Conservation (phyloP, 352 stramenopile species). For the Phytophthora niederhauseri region DNA sequence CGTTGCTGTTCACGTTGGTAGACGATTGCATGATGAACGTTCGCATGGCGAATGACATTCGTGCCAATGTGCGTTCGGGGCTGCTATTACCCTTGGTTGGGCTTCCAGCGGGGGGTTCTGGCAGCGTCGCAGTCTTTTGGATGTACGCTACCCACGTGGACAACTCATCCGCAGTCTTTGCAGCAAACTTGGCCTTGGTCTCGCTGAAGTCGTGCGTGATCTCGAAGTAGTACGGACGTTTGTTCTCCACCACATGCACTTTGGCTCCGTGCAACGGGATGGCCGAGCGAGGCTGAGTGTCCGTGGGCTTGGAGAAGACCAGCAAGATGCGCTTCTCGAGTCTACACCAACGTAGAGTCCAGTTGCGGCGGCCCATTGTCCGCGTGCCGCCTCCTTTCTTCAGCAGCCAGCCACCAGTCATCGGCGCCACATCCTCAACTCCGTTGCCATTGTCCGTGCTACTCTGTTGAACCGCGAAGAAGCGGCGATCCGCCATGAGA, state of each 20-base stretch:
- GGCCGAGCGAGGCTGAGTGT: conserved; percentile 62
- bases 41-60: conserved; percentile 82
- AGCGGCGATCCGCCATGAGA: conserved; percentile 66
- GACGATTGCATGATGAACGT: conserved; percentile 73
- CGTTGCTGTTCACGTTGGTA: conserved; percentile 21
- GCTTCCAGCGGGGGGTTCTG: conserved; percentile 51
- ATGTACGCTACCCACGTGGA: conserved; percentile 64
- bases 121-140: conserved; percentile 48
- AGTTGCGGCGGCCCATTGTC: conserved; percentile 79
- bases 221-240: conserved; percentile 84
- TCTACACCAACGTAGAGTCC: conserved; percentile 76
- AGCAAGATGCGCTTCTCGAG: conserved; percentile 80
- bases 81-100: conserved; percentile 48
- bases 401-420: conserved; percentile 62
- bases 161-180: conserved; percentile 66
- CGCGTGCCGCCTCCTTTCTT: conserved; percentile 85
- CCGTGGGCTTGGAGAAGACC: conserved; percentile 59
- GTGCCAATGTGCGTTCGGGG: conserved; percentile 50
- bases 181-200: conserved; percentile 79
- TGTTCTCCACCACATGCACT: conserved; percentile 67
- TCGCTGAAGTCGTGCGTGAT: conserved; percentile 74
- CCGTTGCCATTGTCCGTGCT: conserved; percentile 12
- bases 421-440: conserved; percentile 22
- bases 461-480: conserved; percentile 72
- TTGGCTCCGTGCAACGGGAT: conserved; percentile 71